Conservation (phyloP, 495 filamentous ascomycete species). For the Chaetomium tenue region DNA sequence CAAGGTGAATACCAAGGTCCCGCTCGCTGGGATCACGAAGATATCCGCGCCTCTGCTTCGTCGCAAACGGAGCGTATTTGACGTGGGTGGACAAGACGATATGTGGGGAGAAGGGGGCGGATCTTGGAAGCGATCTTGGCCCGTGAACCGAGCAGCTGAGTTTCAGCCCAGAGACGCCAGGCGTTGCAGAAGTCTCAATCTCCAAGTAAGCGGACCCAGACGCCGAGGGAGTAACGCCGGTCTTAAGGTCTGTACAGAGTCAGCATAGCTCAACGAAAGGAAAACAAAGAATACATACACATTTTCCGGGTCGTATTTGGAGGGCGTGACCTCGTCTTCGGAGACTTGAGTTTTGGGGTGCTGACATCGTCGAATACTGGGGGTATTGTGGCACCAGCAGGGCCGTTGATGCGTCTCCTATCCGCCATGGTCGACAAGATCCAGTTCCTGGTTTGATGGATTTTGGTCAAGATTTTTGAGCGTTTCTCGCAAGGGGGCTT, state of each 20-base stretch:
- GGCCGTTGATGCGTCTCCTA: constrained; percentile 87
- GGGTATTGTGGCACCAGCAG: constrained; percentile 71
- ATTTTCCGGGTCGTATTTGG: constrained; percentile 73
- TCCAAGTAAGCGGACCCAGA: constrained; percentile 94
- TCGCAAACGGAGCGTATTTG: constrained; percentile 94
- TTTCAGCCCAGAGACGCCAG: constrained; percentile 67
- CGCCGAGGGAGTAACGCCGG: constrained; percentile 86
- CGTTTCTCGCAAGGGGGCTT: not conserved
- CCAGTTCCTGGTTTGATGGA: not conserved
- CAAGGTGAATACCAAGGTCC: constrained; percentile 86
- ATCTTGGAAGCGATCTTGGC: constrained; percentile 84
- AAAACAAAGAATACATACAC: constrained; percentile 56
- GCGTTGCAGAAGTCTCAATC: constrained; percentile 59
- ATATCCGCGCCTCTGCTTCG: constrained; percentile 76
- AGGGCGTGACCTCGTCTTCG: constrained; percentile 41
- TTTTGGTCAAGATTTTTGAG: not conserved
- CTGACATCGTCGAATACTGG: constrained; percentile 59
- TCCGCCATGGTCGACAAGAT: constrained; percentile 67
- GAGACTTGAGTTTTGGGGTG: constrained; percentile 45
- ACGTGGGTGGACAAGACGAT: constrained; percentile 87
- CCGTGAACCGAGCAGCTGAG: constrained; percentile 90
- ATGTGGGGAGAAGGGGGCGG: constrained; percentile 83
- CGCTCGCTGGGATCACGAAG: constrained; percentile 82
- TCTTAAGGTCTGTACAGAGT: constrained; percentile 70
- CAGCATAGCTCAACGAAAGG: constrained; percentile 14